Evolutionary conservation across 768 basidiomycete species (phyloP).

Genomic region (Lactifluus hygrophoroides): DNA sequence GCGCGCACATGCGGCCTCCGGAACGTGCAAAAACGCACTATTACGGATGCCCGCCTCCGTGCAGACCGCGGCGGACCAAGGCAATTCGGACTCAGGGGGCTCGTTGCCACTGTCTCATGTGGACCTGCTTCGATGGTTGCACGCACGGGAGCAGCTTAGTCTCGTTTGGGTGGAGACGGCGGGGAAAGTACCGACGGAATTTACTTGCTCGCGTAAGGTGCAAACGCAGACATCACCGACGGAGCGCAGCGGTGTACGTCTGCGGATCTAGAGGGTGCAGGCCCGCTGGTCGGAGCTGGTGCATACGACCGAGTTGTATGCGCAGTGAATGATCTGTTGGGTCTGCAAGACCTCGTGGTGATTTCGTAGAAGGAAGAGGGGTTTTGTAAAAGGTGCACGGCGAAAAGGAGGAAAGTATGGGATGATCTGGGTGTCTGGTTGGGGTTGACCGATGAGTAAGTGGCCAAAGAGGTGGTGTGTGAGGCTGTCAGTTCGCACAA

Average conservation of each 20-base stretch:
- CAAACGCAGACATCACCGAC: neutral
- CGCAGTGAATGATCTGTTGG: conserved; percentile 29
- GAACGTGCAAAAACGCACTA: conserved; percentile 29
- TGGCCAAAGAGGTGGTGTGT: neutral
- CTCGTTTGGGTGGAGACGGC: conserved; percentile 21
- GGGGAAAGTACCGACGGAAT: conserved; percentile 19
- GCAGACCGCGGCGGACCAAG: conserved; percentile 16
- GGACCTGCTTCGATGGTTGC: conserved; percentile 23
- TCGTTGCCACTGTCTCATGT: neutral
- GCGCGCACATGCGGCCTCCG: conserved; percentile 28
- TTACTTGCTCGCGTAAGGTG: conserved; percentile 8
- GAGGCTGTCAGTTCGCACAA: neutral
- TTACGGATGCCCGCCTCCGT: conserved; percentile 27
- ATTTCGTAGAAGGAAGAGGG: conserved; percentile 27
- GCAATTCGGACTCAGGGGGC: neutral
- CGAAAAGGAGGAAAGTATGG: conserved; percentile 22
- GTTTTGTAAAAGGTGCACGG: conserved; percentile 31
- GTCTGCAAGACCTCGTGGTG: conserved; percentile 27
- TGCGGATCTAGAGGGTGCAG: conserved; percentile 10
- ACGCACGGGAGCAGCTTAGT: conserved; percentile 21
- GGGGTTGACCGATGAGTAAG: neutral
- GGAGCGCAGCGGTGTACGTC: conserved; percentile 5
- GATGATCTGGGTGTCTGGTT: conserved; percentile 15
- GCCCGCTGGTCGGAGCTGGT: conserved; percentile 20
- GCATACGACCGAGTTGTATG: conserved; percentile 23